Evolutionary conservation across 1,139 yeast genomes (phyloP), one percentile per base, ranked within the genome.

Genomic region (Scheffersomyces segobiensis): DNA sequence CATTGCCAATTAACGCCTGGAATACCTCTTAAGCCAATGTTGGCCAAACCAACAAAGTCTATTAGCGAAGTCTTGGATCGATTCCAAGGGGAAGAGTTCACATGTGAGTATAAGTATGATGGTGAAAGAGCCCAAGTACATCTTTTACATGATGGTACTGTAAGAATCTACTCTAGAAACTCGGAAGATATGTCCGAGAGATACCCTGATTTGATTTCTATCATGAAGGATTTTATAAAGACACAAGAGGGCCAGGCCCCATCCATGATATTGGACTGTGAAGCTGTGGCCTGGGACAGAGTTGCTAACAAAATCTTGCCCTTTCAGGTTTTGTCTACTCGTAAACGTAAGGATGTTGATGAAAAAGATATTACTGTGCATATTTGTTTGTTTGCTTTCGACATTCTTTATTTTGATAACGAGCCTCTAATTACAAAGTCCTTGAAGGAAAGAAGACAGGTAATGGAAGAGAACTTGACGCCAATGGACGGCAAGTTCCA

Each of bases 91-190:
- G 89, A 88, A 64, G 86, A 85, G 59, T 95, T 95, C 69, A 93
- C 98, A 0, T 93, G 98, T 71, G 99, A 95, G 71, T 95, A 93
- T 76, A 95, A 95, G 70, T 95, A 95, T 69, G 99, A 95, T 71
- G 99, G 99, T 53, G 99, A 96, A 74, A 84, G 99, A 66, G 98
- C 98, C 0, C 99, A 95, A 70, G 89, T 95, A 8, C 99, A 95
- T 72, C 74, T 89, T 48, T 72, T 91, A 20, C 75, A 79, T 0
- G 85, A 85, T 65, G 97, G 97, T 0, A 69, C 79, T 12, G 87
- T 93, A 64, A 81, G 85, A 56, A 89, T 95, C 10, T 95, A 92
- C 71, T 93, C 98, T 1, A 85, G 99, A 74, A 95, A 95, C 72
- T 91, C 97, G 55, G 99, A 95, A 77, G 96, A 96, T 72, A 95